A percentile compares a stretch with the other conserved stretches of the same genome.
Evolutionary conservation across 768 basidiomycete genomes (phyloP).

Genomic region (Obba rivulosa): DNA sequence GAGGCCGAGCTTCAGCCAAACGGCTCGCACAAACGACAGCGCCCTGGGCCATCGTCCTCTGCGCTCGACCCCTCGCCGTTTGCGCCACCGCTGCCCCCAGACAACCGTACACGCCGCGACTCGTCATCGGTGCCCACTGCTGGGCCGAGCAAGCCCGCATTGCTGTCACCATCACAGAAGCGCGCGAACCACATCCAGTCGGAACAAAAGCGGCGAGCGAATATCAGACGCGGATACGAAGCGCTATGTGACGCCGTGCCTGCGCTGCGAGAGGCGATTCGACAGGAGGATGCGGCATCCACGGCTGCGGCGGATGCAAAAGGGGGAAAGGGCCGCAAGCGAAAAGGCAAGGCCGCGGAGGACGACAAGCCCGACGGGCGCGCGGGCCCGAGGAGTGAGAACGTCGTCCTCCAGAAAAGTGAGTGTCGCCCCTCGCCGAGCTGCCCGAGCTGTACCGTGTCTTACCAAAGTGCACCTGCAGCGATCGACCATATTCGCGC

Average conservation of each 20-base stretch:
- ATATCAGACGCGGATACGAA: constrained; percentile 86
- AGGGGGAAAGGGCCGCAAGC: constrained; percentile 16
- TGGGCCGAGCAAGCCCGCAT: constrained; percentile 27
- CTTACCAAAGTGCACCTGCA: constrained; percentile 24
- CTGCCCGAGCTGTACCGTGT: background rate
- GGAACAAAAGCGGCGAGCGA: constrained; percentile 90
- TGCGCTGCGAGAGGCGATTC: constrained; percentile 72
- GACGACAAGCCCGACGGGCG: constrained; percentile 74
- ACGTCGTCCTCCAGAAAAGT: constrained; percentile 87
- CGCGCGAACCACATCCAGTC: constrained; percentile 92
- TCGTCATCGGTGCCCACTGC: constrained; percentile 3
- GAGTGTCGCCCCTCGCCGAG: constrained; percentile 25
- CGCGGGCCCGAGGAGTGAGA: constrained; percentile 87
- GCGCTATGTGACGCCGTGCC: constrained; percentile 82
- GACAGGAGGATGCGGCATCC: constrained; percentile 52
- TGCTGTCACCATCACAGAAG: constrained; percentile 81
- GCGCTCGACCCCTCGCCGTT: constrained; percentile 9
- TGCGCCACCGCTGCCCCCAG: constrained; percentile 6
- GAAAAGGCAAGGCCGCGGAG: constrained; percentile 25
- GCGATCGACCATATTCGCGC: constrained; percentile 83
- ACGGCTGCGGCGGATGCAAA: constrained; percentile 4
- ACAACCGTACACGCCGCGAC: constrained; percentile 2
- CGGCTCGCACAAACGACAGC: constrained; percentile 29
- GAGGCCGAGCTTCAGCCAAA: constrained; percentile 1
- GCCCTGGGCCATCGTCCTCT: constrained; percentile 11